phyloP scores from a whole-genome alignment of 495 filamentous ascomycete genomes.

The Sabuloglossum arenarium region DNA sequence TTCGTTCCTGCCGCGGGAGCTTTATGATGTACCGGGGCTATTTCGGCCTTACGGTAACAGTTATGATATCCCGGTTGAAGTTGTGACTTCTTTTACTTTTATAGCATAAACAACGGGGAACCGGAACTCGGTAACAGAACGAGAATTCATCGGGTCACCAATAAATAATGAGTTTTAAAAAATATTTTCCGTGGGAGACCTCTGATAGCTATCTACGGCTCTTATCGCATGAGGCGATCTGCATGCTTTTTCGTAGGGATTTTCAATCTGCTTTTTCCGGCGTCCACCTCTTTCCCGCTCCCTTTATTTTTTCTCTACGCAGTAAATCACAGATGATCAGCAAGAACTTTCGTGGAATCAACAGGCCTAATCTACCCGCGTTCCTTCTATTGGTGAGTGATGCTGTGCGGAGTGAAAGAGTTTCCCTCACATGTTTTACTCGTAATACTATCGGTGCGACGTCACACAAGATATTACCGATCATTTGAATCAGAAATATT shows the following conservation, averaged over 20 bases:
- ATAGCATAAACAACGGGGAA: not conserved
- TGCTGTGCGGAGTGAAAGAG: too few species aligned
- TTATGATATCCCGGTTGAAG: not conserved
- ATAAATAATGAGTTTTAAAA: too few species aligned
- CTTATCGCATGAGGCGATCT: too few species aligned
- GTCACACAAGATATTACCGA: too few species aligned
- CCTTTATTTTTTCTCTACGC: not conserved
- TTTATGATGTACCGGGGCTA: not conserved
- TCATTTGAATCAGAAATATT: too few species aligned
- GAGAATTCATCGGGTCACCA: not conserved
- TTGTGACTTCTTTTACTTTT: not conserved
- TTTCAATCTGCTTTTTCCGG: not conserved
- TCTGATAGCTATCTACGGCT: too few species aligned
- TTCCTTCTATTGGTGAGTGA: not conserved
- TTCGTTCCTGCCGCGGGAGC: not conserved
- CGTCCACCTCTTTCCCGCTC: not conserved
- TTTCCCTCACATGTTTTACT: too few species aligned
- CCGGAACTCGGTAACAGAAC: conserved; percentile 1
- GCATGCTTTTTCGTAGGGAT: too few species aligned
- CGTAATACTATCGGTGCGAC: too few species aligned
- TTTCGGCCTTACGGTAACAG: not conserved
- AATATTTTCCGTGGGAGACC: not conserved
- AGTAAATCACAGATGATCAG: not conserved
- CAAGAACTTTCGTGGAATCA: not conserved
- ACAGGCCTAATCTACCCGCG: not conserved